phyloP scores from a whole-genome alignment of 305 asterid species.

The Solanum aculeatissimum region DNA sequence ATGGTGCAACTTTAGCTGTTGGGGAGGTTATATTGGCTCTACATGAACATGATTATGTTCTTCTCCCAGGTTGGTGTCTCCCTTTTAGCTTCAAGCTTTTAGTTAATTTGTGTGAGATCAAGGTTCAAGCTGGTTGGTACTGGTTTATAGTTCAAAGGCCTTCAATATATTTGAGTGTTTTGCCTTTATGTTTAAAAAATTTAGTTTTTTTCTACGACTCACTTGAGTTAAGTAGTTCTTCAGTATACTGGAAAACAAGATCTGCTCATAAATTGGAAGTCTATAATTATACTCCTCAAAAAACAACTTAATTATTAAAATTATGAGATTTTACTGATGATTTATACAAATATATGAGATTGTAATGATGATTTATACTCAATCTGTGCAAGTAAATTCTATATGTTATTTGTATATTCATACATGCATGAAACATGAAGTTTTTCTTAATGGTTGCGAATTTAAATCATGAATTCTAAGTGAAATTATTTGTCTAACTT shows the following conservation, averaged over 20 bases:
- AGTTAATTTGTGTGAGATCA: not conserved
- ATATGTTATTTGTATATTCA: not conserved
- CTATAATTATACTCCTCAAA: not conserved
- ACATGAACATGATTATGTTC: slow-evolving; percentile 40
- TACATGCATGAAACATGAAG: not conserved
- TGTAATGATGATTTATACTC: not conserved
- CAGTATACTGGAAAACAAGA: not conserved
- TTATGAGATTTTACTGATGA: not conserved
- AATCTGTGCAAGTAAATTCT: not conserved
- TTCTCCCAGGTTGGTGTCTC: slow-evolving; percentile 50
- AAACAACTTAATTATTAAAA: not conserved
- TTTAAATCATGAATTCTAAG: not conserved
- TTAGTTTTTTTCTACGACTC: not conserved
- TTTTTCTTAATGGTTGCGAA: not conserved
- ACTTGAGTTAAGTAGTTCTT: not conserved
- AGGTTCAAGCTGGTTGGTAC: not conserved
- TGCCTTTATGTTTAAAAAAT: not conserved
- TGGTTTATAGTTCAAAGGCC: not conserved
- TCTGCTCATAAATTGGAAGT: not conserved
- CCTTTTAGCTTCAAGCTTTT: not conserved
- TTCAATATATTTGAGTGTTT: not conserved
- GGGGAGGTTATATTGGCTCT: slow-evolving; percentile 88
- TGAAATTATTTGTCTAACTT: not conserved
- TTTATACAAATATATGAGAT: not conserved
- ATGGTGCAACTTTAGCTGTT: slow-evolving; percentile 89